Percentiles rank a stretch among this genome's conserved stretches.
Conservation (phyloP, 225 moss, liverwort and hornwort species). For the Physcomitrium patens region DNA sequence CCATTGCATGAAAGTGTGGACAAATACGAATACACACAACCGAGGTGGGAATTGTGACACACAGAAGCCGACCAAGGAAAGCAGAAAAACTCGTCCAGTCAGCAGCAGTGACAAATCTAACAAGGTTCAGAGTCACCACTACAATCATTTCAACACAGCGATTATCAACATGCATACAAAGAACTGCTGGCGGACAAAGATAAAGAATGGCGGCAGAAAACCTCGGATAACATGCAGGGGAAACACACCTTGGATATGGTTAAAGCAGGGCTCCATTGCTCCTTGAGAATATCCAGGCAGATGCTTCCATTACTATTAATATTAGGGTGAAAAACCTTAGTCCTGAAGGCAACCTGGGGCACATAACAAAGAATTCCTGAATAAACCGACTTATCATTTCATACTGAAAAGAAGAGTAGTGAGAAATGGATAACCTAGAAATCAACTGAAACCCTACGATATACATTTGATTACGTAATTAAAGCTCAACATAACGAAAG, state of each 20-base stretch:
- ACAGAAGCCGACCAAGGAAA: background rate
- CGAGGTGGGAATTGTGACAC: background rate
- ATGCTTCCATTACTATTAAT: slow-evolving; percentile 98
- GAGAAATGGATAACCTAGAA: background rate
- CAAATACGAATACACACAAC: background rate
- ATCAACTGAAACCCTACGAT: background rate
- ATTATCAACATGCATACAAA: background rate
- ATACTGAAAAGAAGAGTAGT: background rate
- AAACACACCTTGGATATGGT: slow-evolving; percentile 92
- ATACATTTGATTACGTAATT: background rate
- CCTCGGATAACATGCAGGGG: too few species aligned
- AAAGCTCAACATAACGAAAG: background rate
- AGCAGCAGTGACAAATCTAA: background rate
- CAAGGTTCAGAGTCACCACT: background rate
- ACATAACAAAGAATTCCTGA: background rate
- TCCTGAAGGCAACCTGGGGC: slow-evolving; percentile 91
- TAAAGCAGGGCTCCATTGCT: slow-evolving; percentile 99
- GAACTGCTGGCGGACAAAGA: background rate
- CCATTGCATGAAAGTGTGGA: background rate
- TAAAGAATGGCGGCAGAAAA: background rate
- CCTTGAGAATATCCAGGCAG: slow-evolving; percentile 98
- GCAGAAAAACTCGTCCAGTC: background rate
- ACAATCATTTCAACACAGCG: background rate
- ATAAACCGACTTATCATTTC: background rate
- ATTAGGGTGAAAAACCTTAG: slow-evolving; percentile 98